A percentile compares a stretch with the other conserved stretches of the same genome.
phyloP scores from a whole-genome alignment of 495 filamentous ascomycete genomes.

The Bacidia rubella region DNA sequence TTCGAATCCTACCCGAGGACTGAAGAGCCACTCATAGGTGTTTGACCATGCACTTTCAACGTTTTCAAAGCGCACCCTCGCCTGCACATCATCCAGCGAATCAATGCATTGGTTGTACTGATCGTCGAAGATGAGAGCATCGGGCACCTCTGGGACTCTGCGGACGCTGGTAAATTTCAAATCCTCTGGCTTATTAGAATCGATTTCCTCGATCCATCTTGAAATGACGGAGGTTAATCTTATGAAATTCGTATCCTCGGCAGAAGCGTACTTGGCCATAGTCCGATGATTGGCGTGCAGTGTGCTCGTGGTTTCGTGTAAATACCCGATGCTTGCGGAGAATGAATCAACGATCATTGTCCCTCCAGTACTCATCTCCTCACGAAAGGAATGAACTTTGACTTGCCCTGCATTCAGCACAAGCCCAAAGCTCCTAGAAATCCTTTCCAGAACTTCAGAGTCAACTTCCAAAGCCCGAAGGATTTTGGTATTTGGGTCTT shows the following conservation, averaged over 20 bases:
- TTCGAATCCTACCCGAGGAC: conserved; percentile 6
- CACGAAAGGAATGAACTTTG: conserved; percentile 56
- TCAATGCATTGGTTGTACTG: background rate
- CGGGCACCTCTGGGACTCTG: background rate
- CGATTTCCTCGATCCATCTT: conserved; percentile 48
- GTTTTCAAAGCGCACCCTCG: background rate
- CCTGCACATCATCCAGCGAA: background rate
- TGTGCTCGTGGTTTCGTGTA: conserved; percentile 57
- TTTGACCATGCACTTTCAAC: conserved; percentile 4
- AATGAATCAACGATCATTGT: conserved; percentile 45
- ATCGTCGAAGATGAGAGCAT: background rate
- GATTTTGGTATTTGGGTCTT: conserved; percentile 30
- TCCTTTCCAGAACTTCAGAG: conserved; percentile 48
- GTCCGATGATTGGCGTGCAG: conserved; percentile 67
- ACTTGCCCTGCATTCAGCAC: conserved; percentile 34
- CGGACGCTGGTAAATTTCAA: too few species aligned
- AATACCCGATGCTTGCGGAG: conserved; percentile 60
- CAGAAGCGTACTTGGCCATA: conserved; percentile 66
- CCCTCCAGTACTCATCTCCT: conserved; percentile 24
- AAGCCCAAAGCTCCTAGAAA: conserved; percentile 16
- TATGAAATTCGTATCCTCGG: conserved; percentile 15
- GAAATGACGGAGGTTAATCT: conserved; percentile 35
- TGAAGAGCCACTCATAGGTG: conserved; percentile 19
- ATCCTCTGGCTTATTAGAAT: background rate
- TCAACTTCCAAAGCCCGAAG: conserved; percentile 59